Base-by-base conservation (phyloP, 2,329 filamentous ascomycete genomes). In the Trichophyton equinum region DNA sequence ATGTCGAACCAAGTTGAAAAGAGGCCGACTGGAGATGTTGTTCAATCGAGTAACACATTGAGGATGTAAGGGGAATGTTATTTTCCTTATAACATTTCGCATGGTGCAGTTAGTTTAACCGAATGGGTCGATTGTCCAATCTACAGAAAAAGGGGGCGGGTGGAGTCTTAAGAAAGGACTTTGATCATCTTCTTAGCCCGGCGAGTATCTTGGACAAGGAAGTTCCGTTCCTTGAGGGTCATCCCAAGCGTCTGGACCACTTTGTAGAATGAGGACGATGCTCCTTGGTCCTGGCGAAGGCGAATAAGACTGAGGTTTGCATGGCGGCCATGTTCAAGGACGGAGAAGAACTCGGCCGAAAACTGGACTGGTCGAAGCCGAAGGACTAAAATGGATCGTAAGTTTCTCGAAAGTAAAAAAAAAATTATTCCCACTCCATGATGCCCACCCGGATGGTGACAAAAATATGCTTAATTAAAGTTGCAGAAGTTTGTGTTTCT, bases 231-330 rank as follows among this genome's bases (percentile, higher is more conserved):
- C 64, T 79, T 79, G 71, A 95, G 84, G 15, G 89, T 82, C 20
- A 82, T 78, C 65, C 86, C 81, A 67, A 96, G 79, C 2, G 87
- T 87, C 62, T 91, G 87, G 27, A 95, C 82, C 8, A 96, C 88
- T 69, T 84, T 85, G 71, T 89, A 82, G 76, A 97, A 95, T 67
- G 88, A 94, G 68, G 87, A 94, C 42, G 89, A 91, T 1, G 92
- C 91, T n/a, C 92, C 94, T 62, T 86, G 86, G 70, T 94, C 90
- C 70, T 96, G 91, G 1, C 88, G 92, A 72, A 96, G 89, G 40
- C 89, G 86, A 33, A 89, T 84, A 65, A 96, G 85, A 71, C 87
- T 88, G 60, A 96, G 81, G 55, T 86, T 86, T 53, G 84, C 85
- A 65, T 84, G 85, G 68, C 83, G 86, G 56, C 89, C 89, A 69